Percentiles rank a stretch among this genome's conserved stretches.
phyloP scores from a whole-genome alignment of 1,139 yeast genomes.

The Pichia sp. region DNA sequence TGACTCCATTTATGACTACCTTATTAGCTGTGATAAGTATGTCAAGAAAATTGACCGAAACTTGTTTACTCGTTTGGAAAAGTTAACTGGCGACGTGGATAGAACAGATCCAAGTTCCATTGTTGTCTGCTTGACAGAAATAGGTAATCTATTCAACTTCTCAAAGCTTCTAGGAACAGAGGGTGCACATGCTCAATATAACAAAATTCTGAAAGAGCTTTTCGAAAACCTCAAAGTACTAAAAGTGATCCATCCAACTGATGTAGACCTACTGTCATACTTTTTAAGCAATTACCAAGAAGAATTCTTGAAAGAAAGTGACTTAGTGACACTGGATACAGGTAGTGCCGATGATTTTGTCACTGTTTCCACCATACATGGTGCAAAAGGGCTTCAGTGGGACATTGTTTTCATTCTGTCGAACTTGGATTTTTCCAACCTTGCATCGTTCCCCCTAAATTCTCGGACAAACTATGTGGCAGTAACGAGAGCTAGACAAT shows the following conservation, averaged over 20 bases:
- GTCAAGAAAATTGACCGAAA: background rate
- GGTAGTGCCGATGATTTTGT: constrained; percentile 31
- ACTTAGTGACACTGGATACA: constrained; percentile 3
- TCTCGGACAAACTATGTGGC: constrained; percentile 47
- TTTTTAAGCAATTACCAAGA: constrained; percentile 29
- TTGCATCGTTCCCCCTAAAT: background rate
- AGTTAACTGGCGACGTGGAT: constrained; percentile 19
- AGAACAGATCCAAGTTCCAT: constrained; percentile 31
- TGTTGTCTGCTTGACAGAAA: constrained; percentile 24
- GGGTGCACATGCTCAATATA: constrained; percentile 11
- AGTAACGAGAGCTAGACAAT: constrained; percentile 54
- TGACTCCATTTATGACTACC: constrained; percentile 25
- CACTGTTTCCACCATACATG: constrained; percentile 60
- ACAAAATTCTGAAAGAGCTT: constrained; percentile 12
- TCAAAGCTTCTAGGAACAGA: background rate
- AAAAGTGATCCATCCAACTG: background rate
- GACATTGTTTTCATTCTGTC: constrained; percentile 55
- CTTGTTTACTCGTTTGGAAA: constrained; percentile 4
- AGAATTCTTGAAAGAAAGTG: constrained; percentile 18
- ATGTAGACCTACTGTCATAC: background rate
- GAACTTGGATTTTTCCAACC: background rate
- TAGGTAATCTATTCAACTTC: constrained; percentile 31
- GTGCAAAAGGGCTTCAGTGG: constrained; percentile 69
- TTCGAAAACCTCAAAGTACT: constrained; percentile 8
- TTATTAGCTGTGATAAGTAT: constrained; percentile 8